These are phyloP conservation scores for Talaromyces proteolyticus DNA, from an alignment of 495 filamentous ascomycete species.

Conservation along the genomic window DNA sequence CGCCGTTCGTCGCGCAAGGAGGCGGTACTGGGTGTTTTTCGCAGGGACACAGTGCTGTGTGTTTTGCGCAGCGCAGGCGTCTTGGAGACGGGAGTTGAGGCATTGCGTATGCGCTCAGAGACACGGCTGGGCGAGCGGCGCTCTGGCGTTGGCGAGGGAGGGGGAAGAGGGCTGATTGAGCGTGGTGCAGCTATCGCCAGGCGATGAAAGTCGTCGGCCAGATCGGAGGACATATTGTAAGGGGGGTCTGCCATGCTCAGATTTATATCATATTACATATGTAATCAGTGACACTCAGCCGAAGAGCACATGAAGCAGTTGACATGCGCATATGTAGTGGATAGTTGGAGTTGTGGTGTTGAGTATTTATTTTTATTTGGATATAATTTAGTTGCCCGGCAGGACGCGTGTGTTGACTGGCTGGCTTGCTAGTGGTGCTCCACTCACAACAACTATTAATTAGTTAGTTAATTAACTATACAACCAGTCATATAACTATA, in stretches of 20 bases:
- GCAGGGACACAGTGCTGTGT: slow-evolving; percentile 23
- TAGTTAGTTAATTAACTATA: too few relatives aligned
- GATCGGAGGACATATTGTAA: slow-evolving; percentile 16
- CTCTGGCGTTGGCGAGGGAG: slow-evolving; percentile 9
- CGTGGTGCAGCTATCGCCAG: slow-evolving; percentile 21
- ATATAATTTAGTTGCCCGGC: too few relatives aligned
- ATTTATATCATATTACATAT: not conserved
- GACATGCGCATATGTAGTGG: too few relatives aligned
- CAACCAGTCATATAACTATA: too few relatives aligned
- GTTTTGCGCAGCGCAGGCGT: slow-evolving; percentile 17
- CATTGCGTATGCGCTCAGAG: slow-evolving; percentile 12
- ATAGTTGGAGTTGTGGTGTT: too few relatives aligned
- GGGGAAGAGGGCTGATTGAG: slow-evolving; percentile 25
- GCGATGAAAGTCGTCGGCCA: slow-evolving; percentile 29
- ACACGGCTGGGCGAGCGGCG: slow-evolving; percentile 16
- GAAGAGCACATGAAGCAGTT: too few relatives aligned
- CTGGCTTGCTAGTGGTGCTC: too few relatives aligned
- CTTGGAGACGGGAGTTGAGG: slow-evolving; percentile 23
- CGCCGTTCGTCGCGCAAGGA: slow-evolving; percentile 44
- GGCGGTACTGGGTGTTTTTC: slow-evolving; percentile 46
- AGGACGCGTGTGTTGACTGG: too few relatives aligned
- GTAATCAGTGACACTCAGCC: not conserved
- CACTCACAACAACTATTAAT: too few relatives aligned
- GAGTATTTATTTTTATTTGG: too few relatives aligned
- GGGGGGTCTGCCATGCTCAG: not conserved